Base-by-base conservation (phyloP, 148 eudicot species). In the Cornus suecica region DNA sequence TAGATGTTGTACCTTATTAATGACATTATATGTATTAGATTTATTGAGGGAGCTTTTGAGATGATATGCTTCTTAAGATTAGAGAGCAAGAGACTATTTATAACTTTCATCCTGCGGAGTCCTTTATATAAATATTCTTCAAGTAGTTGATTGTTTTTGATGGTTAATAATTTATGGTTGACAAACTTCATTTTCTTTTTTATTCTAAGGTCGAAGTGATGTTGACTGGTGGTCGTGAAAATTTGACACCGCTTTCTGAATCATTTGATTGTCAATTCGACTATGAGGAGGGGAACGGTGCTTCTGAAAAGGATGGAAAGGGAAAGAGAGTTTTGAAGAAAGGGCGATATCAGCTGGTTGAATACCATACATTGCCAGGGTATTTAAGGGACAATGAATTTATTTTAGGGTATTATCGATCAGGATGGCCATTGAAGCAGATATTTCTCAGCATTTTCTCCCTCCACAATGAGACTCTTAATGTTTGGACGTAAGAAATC, bases 401-500 rank as follows among this genome's bases (percentile, higher is more conserved):
- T 82, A 87, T 87, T 65, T 74, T 87, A 81, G 80, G 80, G 11
- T 73, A 82, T 78, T 84, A 87, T 74, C 83, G 90, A 25, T 77
- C 83, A 13, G 90, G 84, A 34, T 87, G 86, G 90, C 87, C 90
- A 64, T 48, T 87, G 72, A 87, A 82, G 77, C 78, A 87, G 76
- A 71, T 73, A 29, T 52, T 87, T 8, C 69, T 87, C 52, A 84
- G 87, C 84, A 80, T 80, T 79, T 84, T 87, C 71, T 68, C 83
- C 72, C 78, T 84, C 37, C 90, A 87, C 76, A 87, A 84, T 41
- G 86, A 87, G 80, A 87, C 90, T 77, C 87, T 87, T 24, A 87
- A 87, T 73, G 81, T 87, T 30, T 87, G 90, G 90, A 87, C 90
- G 90, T 84, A 87, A 87, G 87, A 26, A 71, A 4, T 48, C 54